These are phyloP conservation scores for Cordia subcordata DNA, from an alignment of 257 asterid species.

Conservation along the genomic window DNA sequence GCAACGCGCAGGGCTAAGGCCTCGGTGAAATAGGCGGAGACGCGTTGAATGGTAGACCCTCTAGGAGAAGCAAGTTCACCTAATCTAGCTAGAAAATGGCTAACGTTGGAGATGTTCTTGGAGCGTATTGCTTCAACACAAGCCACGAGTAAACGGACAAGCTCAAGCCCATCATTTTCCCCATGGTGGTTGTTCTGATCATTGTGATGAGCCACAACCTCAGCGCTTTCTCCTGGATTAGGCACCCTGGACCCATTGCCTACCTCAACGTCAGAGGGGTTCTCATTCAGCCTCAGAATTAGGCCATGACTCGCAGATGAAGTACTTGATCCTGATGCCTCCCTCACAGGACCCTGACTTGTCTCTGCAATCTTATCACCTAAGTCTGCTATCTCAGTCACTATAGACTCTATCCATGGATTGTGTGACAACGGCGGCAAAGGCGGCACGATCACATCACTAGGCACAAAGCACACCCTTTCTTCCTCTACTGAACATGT, in stretches of 20 bases:
- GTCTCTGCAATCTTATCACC: conserved; percentile 50
- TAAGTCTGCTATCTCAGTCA: conserved; percentile 39
- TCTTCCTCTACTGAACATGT: conserved; percentile 67
- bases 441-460: no score
- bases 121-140: conserved; percentile 70
- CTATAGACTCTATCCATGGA: no score
- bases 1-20: conserved; percentile 69
- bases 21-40: conserved; percentile 82
- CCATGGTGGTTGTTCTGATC: conserved; percentile 24
- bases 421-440: no score
- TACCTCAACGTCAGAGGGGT: conserved; percentile 26
- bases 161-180: conserved; percentile 64
- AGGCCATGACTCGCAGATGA: conserved; percentile 56
- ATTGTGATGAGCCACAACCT: conserved; percentile 28
- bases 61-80: conserved; percentile 93
- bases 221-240: conserved; percentile 27
- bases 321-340: conserved; percentile 59
- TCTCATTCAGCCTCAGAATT: conserved; percentile 34
- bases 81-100: conserved; percentile 63
- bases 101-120: conserved; percentile 47
- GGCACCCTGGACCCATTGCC: conserved; percentile 53
- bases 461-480: conserved; percentile 31
- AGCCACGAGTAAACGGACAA: conserved; percentile 63
- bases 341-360: conserved; percentile 38
- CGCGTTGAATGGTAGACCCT: conserved; percentile 70